These are phyloP conservation scores for Camelina neglecta DNA, from an alignment of 345 rosid species.

Conservation along the genomic window DNA sequence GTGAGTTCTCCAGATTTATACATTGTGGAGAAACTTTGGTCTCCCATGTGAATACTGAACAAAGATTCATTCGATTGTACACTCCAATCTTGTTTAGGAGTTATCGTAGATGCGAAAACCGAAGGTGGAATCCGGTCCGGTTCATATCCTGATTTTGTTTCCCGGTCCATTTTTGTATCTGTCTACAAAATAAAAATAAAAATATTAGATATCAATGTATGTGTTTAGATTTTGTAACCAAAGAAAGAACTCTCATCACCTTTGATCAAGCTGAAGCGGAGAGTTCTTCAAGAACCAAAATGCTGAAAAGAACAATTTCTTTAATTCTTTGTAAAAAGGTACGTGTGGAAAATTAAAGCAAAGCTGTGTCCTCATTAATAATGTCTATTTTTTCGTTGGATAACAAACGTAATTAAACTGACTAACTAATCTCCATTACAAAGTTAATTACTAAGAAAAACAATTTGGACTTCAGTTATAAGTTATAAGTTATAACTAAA, in stretches of 20 bases:
- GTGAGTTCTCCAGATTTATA: slow-evolving; percentile 75
- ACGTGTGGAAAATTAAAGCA: neutral
- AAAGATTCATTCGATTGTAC: slow-evolving; percentile 82
- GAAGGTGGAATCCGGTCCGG: slow-evolving; percentile 71
- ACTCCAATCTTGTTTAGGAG: slow-evolving; percentile 75
- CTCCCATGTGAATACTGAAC: slow-evolving; percentile 79
- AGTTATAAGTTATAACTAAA: slow-evolving; percentile 31
- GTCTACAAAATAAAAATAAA: neutral
- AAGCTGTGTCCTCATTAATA: slow-evolving; percentile 15
- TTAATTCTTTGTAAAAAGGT: neutral
- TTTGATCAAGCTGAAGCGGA: slow-evolving; percentile 17
- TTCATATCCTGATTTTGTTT: slow-evolving; percentile 52
- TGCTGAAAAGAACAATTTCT: neutral
- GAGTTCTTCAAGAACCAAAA: neutral
- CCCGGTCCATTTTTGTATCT: slow-evolving; percentile 31
- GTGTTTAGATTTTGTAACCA: slow-evolving; percentile 1
- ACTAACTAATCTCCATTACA: slow-evolving; percentile 3
- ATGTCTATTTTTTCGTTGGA: slow-evolving; percentile 4
- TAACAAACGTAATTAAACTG: slow-evolving; percentile 21
- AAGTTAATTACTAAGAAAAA: neutral
- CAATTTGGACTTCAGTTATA: slow-evolving; percentile 22
- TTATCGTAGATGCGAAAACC: slow-evolving; percentile 54
- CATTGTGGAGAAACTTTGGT: slow-evolving; percentile 63
- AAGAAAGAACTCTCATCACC: neutral
- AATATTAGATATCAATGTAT: neutral